Evolutionary conservation across 2,329 filamentous ascomycete genomes (phyloP).

Genomic region (Coniochaeta sp.): DNA sequence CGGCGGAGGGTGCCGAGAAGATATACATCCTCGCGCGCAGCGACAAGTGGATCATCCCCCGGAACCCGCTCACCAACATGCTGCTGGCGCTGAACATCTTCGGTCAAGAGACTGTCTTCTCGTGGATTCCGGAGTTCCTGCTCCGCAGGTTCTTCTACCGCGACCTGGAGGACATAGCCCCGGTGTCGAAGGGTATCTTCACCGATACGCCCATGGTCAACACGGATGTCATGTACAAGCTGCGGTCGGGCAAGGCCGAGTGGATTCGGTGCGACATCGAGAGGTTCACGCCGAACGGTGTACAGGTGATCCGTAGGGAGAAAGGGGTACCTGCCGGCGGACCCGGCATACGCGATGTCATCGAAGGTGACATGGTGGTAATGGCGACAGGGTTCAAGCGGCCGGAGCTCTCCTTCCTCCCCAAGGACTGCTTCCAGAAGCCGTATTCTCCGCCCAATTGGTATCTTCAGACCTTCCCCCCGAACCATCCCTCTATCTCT

Average conservation of each 20-base stretch:
- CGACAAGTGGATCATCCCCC: constrained; percentile 83
- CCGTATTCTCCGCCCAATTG: constrained; percentile 76
- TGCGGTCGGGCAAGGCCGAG: constrained; percentile 63
- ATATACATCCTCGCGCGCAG: constrained; percentile 68
- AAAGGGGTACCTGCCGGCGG: constrained; percentile 71
- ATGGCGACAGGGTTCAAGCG: constrained; percentile 79
- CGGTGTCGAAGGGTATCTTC: constrained; percentile 65
- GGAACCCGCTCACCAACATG: constrained; percentile 67
- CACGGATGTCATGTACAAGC: constrained; percentile 68
- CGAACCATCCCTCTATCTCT: constrained; percentile 63
- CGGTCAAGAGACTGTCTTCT: constrained; percentile 67
- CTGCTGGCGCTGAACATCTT: constrained; percentile 73
- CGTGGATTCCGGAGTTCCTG: constrained; percentile 70
- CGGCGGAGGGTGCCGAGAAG: constrained; percentile 56
- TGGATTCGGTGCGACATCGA: constrained; percentile 80
- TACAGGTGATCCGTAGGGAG: constrained; percentile 63
- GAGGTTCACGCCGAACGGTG: constrained; percentile 53
- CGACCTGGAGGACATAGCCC: constrained; percentile 67
- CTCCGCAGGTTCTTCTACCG: constrained; percentile 77
- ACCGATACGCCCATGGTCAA: constrained; percentile 85
- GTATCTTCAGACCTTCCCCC: constrained; percentile 84
- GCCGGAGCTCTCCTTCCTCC: constrained; percentile 66
- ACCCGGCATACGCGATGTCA: constrained; percentile 56
- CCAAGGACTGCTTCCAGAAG: constrained; percentile 62
- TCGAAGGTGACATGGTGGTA: constrained; percentile 70